Conservation (phyloP, 208 protist genomes). For the Wallacemonas collosoma region DNA sequence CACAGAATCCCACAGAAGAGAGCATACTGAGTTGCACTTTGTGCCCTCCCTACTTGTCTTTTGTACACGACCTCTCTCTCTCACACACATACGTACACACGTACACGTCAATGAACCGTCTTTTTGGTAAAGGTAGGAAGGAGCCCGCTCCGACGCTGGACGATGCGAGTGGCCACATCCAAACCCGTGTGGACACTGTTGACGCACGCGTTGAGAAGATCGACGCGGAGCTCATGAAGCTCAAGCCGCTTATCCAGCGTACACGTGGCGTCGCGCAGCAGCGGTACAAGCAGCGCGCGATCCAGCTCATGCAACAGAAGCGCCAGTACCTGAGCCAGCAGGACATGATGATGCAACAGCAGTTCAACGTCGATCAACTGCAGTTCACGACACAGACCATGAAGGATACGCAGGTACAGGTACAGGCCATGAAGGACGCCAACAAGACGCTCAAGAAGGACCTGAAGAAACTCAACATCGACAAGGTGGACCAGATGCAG, state of each 20-base stretch:
- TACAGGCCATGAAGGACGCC: conserved; percentile 87
- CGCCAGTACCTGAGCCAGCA: conserved; percentile 92
- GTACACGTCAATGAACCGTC: conserved; percentile 71
- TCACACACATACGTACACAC: conserved; percentile 17
- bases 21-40: too few relatives aligned
- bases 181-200: conserved; percentile 64
- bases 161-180: conserved; percentile 75
- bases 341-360: conserved; percentile 89
- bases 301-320: conserved; percentile 93
- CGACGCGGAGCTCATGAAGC: conserved; percentile 85
- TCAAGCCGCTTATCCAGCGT: conserved; percentile 73
- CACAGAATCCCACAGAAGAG: too few relatives aligned
- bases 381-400: conserved; percentile 90
- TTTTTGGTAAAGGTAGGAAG: conserved; percentile 86
- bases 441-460: conserved; percentile 86
- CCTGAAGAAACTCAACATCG: conserved; percentile 87
- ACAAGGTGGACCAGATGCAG: conserved; percentile 86
- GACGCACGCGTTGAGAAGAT: conserved; percentile 86
- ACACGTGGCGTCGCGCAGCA: conserved; percentile 71
- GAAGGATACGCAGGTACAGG: conserved; percentile 91
- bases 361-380: conserved; percentile 94
- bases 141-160: conserved; percentile 84
- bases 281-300: conserved; percentile 88
- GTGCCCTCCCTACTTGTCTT: too few relatives aligned
- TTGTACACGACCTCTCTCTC: too few relatives aligned